Percentiles rank a stretch among this genome's conserved stretches.
Conservation (phyloP, 345 rosid species). For the Trapa incisa region DNA sequence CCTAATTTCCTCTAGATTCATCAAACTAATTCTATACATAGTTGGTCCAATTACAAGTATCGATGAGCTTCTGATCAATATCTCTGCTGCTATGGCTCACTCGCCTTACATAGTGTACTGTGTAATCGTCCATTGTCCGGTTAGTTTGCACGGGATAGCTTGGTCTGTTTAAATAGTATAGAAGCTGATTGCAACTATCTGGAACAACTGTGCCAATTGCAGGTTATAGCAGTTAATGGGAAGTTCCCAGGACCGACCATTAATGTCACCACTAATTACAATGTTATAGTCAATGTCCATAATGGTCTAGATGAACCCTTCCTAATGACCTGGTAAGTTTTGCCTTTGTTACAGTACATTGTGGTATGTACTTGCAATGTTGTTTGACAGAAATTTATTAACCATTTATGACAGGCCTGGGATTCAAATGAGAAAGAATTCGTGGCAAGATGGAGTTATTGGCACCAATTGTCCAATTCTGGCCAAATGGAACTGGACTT, state of each 20-base stretch:
- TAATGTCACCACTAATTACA: conserved; percentile 69
- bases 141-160: not conserved
- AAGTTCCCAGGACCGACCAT: conserved; percentile 65
- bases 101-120: not conserved
- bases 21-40: not conserved
- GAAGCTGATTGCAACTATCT: not conserved
- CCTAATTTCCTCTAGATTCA: not conserved
- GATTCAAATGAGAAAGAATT: conserved; percentile 67
- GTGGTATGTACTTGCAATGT: not conserved
- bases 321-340: conserved; percentile 66
- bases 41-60: not conserved
- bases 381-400: not conserved
- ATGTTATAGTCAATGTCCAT: conserved; percentile 48
- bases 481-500: conserved; percentile 52
- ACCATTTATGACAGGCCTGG: conserved; percentile 50
- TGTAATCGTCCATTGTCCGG: not conserved
- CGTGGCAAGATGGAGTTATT: conserved; percentile 85
- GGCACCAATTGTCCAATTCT: conserved; percentile 90
- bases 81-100: not conserved
- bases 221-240: conserved; percentile 79
- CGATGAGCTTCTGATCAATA: not conserved
- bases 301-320: conserved; percentile 68
- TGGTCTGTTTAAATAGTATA: not conserved
- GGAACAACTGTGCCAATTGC: conserved; percentile 11
- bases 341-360: not conserved